phyloP scores from a whole-genome alignment of 129 eudicot species.

The Deinandra increscens region DNA sequence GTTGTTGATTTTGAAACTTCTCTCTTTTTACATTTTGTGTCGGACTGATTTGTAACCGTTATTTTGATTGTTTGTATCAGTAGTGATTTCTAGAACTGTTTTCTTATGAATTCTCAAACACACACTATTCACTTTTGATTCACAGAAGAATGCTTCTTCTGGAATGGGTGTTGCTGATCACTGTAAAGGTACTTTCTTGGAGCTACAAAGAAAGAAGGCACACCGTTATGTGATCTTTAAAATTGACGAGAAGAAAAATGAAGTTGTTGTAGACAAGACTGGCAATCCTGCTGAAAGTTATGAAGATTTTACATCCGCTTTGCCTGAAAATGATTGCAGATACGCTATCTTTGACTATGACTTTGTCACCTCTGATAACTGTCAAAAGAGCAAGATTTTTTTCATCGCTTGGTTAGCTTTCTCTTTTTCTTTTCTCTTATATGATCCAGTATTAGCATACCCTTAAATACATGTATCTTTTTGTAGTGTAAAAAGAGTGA shows the following conservation, averaged over 20 bases:
- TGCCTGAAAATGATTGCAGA: slow-evolving; percentile 81
- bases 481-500: background rate
- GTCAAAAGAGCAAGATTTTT: slow-evolving; percentile 93
- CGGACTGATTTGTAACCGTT: no score
- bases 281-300: slow-evolving; percentile 79
- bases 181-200: slow-evolving; percentile 54
- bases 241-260: slow-evolving; percentile 83
- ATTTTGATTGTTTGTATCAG: no score
- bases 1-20: background rate
- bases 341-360: slow-evolving; percentile 79
- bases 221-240: slow-evolving; percentile 71
- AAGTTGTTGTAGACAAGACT: slow-evolving; percentile 84
- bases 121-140: background rate
- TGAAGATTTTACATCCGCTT: slow-evolving; percentile 60
- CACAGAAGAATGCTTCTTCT: slow-evolving; percentile 62
- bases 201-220: slow-evolving; percentile 68
- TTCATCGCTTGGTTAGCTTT: slow-evolving; percentile 71
- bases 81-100: background rate
- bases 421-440: background rate
- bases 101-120: background rate
- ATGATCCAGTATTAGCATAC: background rate
- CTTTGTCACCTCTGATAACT: slow-evolving; percentile 74
- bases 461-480: background rate
- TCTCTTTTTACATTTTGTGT: background rate
- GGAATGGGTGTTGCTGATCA: slow-evolving; percentile 74